Conservation (phyloP, 208 protist genomes). For the Balamuthia mandrillaris region DNA sequence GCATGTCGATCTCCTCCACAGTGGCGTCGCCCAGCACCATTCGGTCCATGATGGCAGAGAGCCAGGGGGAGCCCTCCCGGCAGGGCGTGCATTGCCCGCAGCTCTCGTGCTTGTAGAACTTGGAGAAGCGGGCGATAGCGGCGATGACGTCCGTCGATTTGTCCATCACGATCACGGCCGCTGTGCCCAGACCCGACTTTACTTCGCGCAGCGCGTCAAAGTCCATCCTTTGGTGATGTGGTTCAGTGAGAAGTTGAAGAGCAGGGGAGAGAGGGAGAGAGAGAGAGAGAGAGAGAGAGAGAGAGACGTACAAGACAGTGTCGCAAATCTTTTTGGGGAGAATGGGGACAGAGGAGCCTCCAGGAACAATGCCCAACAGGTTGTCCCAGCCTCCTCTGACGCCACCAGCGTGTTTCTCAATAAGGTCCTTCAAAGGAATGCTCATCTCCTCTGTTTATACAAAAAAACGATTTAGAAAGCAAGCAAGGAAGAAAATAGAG, state of each 20-base stretch:
- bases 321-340: constrained; percentile 91
- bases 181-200: constrained; percentile 94
- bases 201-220: constrained; percentile 91
- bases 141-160: constrained; percentile 91
- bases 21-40: constrained; percentile 93
- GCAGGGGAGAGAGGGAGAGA: no score
- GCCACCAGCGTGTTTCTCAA: constrained; percentile 94
- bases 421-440: constrained; percentile 93
- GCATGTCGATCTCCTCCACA: constrained; percentile 94
- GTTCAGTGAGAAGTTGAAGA: no score
- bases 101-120: constrained; percentile 91
- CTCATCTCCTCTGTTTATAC: constrained; percentile 90
- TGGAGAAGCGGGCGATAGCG: constrained; percentile 89
- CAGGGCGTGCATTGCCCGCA: constrained; percentile 98
- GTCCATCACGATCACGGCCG: constrained; percentile 98
- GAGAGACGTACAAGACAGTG: constrained; percentile 74
- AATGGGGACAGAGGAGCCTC: constrained; percentile 93
- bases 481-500: not conserved
- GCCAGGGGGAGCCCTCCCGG: constrained; percentile 91
- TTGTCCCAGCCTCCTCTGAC: constrained; percentile 98
- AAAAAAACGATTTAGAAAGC: not conserved
- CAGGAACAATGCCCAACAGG: constrained; percentile 91
- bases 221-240: constrained; percentile 85
- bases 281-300: no score
- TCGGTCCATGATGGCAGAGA: constrained; percentile 94